Base-by-base conservation (phyloP, 768 basidiomycete species). In the Kwoniella sp. region DNA sequence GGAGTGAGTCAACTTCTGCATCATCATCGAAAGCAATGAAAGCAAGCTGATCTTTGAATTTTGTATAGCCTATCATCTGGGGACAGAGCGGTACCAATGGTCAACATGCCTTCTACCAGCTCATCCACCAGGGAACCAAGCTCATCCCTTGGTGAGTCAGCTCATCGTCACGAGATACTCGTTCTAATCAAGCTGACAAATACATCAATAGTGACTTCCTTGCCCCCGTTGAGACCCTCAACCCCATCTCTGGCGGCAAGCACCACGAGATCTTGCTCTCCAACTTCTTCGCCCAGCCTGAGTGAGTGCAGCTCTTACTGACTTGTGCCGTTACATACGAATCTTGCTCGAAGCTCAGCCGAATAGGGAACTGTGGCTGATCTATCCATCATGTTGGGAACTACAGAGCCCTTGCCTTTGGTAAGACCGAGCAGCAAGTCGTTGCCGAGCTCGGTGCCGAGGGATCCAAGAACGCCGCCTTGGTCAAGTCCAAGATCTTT, bases 51-150 rank as follows among this genome's bases (percentile, higher is more conserved):
- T 29, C 60, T n/a, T 17, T n/a, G 8, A 19, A 10, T 44, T 44
- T 26, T 1, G 13, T 37, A 13, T 71, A 93, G 88, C 95, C 96
- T 15, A 98, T 99, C 83, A 90, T 98, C 80, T 99, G 96, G 96
- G 96, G 95, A 70, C 94, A 94, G 10, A 88, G 91, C 0, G 96
- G 95, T 47, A 98, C 96, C 40, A 98, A 98, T 81, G 96, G 95
- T 61, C 95, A 98, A 80, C 96, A 99, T 83, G 97, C 96, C 9
- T 98, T 99, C 86, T 99, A 99, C 83, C 95, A 97, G 82, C 89
- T 97, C 68, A 81, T 81, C 67, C 80, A 81, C 75, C 80, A 81
- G 66, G 80, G 80, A 48, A 81, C 80, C 67, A 81, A 81, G 77
- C 75, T 81, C 48, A 81, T 81, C 67, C 79, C 79, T 48, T 71